A percentile compares a stretch with the other conserved stretches of the same genome.
These are phyloP conservation scores for Fusarium paranaense DNA, from an alignment of 2,329 filamentous ascomycete genomes.

Conservation along the genomic window DNA sequence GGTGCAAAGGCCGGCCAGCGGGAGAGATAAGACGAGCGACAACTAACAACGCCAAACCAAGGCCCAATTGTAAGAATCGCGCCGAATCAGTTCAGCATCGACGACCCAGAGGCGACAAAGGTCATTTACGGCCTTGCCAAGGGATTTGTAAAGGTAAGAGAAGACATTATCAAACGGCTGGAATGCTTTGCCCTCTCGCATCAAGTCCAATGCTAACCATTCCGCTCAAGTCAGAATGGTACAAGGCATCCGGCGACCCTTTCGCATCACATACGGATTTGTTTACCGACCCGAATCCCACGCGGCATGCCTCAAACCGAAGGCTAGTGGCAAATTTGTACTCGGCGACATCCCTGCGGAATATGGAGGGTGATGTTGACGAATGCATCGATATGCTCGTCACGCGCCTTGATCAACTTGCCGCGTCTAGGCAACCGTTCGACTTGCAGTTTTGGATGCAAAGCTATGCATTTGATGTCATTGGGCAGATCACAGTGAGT, in stretches of 20 bases:
- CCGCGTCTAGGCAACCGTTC: neutral
- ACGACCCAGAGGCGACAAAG: constrained; percentile 9
- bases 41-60: constrained; percentile 3
- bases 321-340: constrained; percentile 10
- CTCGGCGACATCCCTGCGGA: constrained; percentile 1
- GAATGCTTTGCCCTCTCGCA: neutral
- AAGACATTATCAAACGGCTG: too few species aligned
- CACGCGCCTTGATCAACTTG: neutral
- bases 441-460: constrained; percentile 20
- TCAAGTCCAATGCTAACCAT: neutral
- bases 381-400: constrained; percentile 4
- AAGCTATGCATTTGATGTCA: constrained; percentile 16
- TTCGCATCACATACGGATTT: neutral
- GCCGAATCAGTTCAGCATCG: constrained; percentile 8
- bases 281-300: constrained; percentile 4
- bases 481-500: constrained; percentile 15
- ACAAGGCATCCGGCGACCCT: constrained; percentile 1
- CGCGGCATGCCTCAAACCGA: neutral
- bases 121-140: constrained; percentile 3
- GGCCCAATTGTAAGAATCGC: constrained; percentile 12
- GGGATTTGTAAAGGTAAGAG: neutral
- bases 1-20: too few species aligned
- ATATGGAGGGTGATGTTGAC: constrained; percentile 6
- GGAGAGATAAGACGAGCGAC: too few species aligned
- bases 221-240: constrained; percentile 1